Evolutionary conservation across 108 stramenopile genomes (phyloP).

Genomic region (Epithemia pelagica): DNA sequence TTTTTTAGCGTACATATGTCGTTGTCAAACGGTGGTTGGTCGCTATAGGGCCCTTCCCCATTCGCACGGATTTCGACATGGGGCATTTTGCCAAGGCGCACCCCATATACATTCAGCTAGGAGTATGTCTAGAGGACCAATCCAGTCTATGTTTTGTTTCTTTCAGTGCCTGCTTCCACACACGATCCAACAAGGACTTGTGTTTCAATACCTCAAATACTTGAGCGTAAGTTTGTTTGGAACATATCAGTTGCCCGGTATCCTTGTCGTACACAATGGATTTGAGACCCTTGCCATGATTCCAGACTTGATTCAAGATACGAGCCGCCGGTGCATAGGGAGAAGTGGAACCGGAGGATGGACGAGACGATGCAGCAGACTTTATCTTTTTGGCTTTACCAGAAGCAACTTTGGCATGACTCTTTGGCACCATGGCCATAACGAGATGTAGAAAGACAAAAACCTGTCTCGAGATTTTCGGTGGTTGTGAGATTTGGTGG

Average conservation of each 20-base stretch:
- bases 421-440: too few relatives aligned
- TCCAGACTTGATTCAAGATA: slow-evolving; percentile 32
- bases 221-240: slow-evolving; percentile 51
- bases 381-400: background rate
- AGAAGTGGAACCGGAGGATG: slow-evolving; percentile 22
- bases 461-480: too few relatives aligned
- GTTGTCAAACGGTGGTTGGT: too few relatives aligned
- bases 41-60: too few relatives aligned
- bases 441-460: too few relatives aligned
- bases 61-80: too few relatives aligned
- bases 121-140: too few relatives aligned
- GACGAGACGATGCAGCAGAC: background rate
- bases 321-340: slow-evolving; percentile 41
- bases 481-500: too few relatives aligned
- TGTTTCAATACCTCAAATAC: slow-evolving; percentile 42
- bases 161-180: slow-evolving; percentile 16
- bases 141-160: background rate
- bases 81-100: too few relatives aligned
- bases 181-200: slow-evolving; percentile 21
- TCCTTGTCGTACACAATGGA: slow-evolving; percentile 42
- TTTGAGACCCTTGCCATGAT: slow-evolving; percentile 26
- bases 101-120: too few relatives aligned
- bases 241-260: slow-evolving; percentile 35
- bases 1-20: too few relatives aligned
- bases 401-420: too few relatives aligned